Evolutionary conservation across 169 alveolate genomes (phyloP), one percentile per base, ranked within the genome.

Genomic region (Plasmodium cynomolgi): DNA sequence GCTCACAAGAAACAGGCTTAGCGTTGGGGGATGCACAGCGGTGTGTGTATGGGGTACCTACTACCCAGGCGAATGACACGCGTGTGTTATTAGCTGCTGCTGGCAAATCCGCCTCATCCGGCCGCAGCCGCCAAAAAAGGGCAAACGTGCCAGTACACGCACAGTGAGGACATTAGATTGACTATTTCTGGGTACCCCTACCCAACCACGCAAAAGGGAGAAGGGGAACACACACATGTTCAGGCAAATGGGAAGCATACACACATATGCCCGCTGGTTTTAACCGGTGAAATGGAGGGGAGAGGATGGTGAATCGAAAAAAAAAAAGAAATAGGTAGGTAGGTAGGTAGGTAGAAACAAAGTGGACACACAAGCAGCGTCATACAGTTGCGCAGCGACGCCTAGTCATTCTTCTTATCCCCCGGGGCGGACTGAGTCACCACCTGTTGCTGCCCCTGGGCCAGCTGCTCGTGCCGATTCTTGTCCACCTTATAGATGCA

Each of bases 401-500:
- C 47, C 41, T 74, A 88, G 71, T 88, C 94, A 39, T 90, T 90
- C 73, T 90, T 90, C 77, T 90, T 90, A 31, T 90, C 91, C 17
- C 15, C 77, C 20, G 73, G 31, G 17, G 37, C 37, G 5, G 68
- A 20, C 73, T 81, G 84, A 8, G 58, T 13, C 29, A 47, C 54
- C 26, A 58, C 54, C 20, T 90, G 47, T 17, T 20, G n/a, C 33
- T 90, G 37, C n/a, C 50, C 84, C 20, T 80, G 81, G 47, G 68
- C 17, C n/a, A 81, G 50, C 20, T 39, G 26, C 34, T 84, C 56
- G 54, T 26, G 41, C 44, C 97, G 56, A 26, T 81, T 93, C 34
- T 95, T 96, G 92, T 96, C 97, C 50, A 95, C 97, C 68, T 88
- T 86, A 90, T 98, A 98, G 8, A 97, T 97, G 98, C 99, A 99